Percentiles rank a stretch among this genome's conserved stretches.
phyloP scores from a whole-genome alignment of 2,329 filamentous ascomycete genomes.

The Thermothelomyces thermophilus region DNA sequence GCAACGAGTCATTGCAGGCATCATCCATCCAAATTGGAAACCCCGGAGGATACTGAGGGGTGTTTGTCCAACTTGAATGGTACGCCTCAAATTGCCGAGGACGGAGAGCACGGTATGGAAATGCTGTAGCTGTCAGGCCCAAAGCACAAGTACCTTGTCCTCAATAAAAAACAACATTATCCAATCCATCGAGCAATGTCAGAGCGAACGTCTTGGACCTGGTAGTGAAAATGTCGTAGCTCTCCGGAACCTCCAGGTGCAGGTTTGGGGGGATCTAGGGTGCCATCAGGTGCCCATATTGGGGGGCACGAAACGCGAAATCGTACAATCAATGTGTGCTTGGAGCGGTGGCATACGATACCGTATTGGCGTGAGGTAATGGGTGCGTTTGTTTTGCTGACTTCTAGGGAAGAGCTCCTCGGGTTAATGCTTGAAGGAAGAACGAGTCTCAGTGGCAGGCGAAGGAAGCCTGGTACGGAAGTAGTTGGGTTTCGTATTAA shows the following conservation, averaged over 20 bases:
- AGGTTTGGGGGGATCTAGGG: constrained; percentile 52
- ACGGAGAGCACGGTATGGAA: constrained; percentile 48
- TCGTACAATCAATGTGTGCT: too few relatives aligned
- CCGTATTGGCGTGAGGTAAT: too few relatives aligned
- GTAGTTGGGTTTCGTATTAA: too few relatives aligned
- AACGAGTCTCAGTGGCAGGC: too few relatives aligned
- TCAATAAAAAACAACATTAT: constrained; percentile 36
- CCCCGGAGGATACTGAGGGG: constrained; percentile 26
- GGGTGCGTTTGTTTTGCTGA: too few relatives aligned
- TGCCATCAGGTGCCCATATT: neutral
- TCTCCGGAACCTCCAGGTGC: constrained; percentile 44
- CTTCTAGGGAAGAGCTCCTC: too few relatives aligned
- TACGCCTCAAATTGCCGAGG: constrained; percentile 51
- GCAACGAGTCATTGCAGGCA: too few relatives aligned
- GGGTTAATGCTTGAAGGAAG: too few relatives aligned
- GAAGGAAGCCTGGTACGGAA: too few relatives aligned
- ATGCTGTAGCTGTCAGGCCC: constrained; percentile 39
- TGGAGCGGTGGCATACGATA: too few relatives aligned
- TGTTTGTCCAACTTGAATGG: constrained; percentile 32
- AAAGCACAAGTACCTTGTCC: constrained; percentile 39
- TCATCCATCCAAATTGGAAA: too few relatives aligned
- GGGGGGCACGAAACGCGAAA: too few relatives aligned
- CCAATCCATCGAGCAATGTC: constrained; percentile 52
- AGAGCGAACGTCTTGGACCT: constrained; percentile 42
- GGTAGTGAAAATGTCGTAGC: constrained; percentile 46